Base-by-base conservation (phyloP, 768 basidiomycete genomes). In the Chalciporus pseudorubinellus region DNA sequence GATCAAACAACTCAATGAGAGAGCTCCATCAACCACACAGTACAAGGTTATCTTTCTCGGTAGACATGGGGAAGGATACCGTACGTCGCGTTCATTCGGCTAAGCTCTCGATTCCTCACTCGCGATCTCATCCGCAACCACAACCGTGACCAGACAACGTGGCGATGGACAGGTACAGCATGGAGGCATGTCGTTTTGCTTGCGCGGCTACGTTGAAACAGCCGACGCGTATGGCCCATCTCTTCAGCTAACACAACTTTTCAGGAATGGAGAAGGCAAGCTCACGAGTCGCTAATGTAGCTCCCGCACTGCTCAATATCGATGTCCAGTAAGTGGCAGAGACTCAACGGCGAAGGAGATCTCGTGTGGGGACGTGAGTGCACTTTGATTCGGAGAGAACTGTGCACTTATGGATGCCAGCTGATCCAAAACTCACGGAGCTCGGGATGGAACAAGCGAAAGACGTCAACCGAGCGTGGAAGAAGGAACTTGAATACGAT, bases 321-420 rank as follows among this genome's bases (percentile, higher is more conserved):
- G 44, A 19, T 18, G 18, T 20, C 24, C 13, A 44, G 6, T 43
- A 84, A 83, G 56, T 89, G 82, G 81, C 72, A 82, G 0, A 83
- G 74, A 60, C 64, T 81, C 1, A 69, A 84, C 33, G 83, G 82
- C 2, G 84, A 91, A 52, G 85, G 74, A 16, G 79, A 84, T 42
- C 64, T 88, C 8, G 70, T 70, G 10, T 92, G 89, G 89, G 89
- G 89, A 14, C 89, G 85, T 86, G 58, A 64, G 85, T 78, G 14
- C n/a, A 36, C 3, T n/a, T 14, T n/a, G 34, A 36, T 16, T n/a
- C 6, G 14, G n/a, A 16, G 16, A 3, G n/a, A 36, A 6, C 34
- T 36, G 34, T 36, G 34, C n/a, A n/a, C n/a, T n/a, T n/a, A n/a
- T n/a, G n/a, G n/a, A n/a, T n/a, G n/a, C n/a, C n/a, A n/a, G 85